Percentiles rank a stretch among this genome's conserved stretches.
phyloP scores from a whole-genome alignment of 2,329 filamentous ascomycete genomes.

The Penicillium janthinellum region DNA sequence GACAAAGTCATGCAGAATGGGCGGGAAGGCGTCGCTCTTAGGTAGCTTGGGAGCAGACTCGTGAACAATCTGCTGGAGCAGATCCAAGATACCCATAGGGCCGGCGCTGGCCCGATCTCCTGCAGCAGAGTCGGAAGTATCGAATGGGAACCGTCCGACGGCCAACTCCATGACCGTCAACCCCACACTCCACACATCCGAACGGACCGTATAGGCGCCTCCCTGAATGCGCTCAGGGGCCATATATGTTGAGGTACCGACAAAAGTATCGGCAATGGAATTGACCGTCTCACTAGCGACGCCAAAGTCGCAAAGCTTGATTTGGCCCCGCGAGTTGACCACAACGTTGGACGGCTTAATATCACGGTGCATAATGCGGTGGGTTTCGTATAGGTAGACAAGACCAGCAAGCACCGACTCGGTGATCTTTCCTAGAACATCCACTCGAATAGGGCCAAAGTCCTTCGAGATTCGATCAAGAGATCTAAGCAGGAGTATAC shows the following conservation, averaged over 20 bases:
- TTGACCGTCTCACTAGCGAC: slow-evolving; percentile 98
- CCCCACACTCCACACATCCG: slow-evolving; percentile 98
- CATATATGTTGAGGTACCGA: slow-evolving; percentile 99
- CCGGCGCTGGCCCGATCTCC: slow-evolving; percentile 65
- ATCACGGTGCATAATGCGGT: slow-evolving; percentile 98
- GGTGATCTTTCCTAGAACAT: slow-evolving; percentile 95
- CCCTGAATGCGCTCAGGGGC: slow-evolving; percentile 97
- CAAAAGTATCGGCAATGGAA: slow-evolving; percentile 96
- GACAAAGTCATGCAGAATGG: slow-evolving; percentile 94
- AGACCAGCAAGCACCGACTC: slow-evolving; percentile 92
- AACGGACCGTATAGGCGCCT: slow-evolving; percentile 95
- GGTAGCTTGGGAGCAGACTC: slow-evolving; percentile 91
- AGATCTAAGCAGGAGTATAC: slow-evolving; percentile 58
- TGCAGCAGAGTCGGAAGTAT: slow-evolving; percentile 76
- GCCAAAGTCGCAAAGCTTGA: slow-evolving; percentile 98
- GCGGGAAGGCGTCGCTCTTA: slow-evolving; percentile 95
- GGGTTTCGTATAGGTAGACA: slow-evolving; percentile 90
- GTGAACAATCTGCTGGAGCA: slow-evolving; percentile 95
- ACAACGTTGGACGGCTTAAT: slow-evolving; percentile 98
- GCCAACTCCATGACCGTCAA: slow-evolving; percentile 94
- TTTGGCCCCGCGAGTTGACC: slow-evolving; percentile 88
- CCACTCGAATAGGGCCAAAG: slow-evolving; percentile 92
- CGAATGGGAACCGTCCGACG: slow-evolving; percentile 96
- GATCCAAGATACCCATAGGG: slow-evolving; percentile 91
- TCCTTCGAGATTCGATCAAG: slow-evolving; percentile 92